Percentiles rank a stretch among this genome's conserved stretches.
These are phyloP conservation scores for Hymenoscyphus linearis DNA, from an alignment of 2,329 filamentous ascomycete genomes.

Conservation along the genomic window DNA sequence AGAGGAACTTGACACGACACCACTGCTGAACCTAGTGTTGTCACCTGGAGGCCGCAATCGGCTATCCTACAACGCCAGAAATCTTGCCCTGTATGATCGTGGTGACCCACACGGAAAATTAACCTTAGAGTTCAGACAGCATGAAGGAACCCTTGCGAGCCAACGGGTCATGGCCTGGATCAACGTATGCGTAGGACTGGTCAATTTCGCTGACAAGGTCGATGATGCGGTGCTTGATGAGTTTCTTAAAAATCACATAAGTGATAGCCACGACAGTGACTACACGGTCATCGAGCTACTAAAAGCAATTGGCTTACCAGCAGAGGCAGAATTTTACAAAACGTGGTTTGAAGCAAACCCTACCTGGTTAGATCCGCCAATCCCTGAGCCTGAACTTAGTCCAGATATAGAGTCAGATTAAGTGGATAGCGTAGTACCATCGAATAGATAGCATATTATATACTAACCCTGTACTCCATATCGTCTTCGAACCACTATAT, in stretches of 20 bases:
- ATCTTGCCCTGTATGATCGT: not conserved
- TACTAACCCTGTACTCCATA: too few relatives aligned
- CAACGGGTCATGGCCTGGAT: slow-evolving; percentile 19
- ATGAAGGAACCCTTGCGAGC: slow-evolving; percentile 20
- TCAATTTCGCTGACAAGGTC: slow-evolving; percentile 4
- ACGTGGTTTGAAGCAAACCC: too few relatives aligned
- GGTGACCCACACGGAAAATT: not conserved
- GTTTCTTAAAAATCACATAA: not conserved
- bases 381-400: too few relatives aligned
- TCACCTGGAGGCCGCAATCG: not conserved
- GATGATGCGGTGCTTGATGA: not conserved
- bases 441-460: too few relatives aligned
- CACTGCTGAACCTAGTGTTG: not conserved
- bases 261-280: not conserved
- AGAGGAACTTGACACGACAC: not conserved
- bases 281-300: too few relatives aligned
- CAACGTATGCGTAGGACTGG: slow-evolving; percentile 13
- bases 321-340: too few relatives aligned
- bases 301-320: too few relatives aligned
- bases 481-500: too few relatives aligned
- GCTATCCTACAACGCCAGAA: not conserved
- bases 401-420: too few relatives aligned
- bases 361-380: too few relatives aligned
- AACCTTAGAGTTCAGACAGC: slow-evolving; percentile 28
- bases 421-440: too few relatives aligned